A percentile compares a stretch with the other conserved stretches of the same genome.
Evolutionary conservation across 352 stramenopile genomes (phyloP).

Genomic region (Pythium pyrilobum): DNA sequence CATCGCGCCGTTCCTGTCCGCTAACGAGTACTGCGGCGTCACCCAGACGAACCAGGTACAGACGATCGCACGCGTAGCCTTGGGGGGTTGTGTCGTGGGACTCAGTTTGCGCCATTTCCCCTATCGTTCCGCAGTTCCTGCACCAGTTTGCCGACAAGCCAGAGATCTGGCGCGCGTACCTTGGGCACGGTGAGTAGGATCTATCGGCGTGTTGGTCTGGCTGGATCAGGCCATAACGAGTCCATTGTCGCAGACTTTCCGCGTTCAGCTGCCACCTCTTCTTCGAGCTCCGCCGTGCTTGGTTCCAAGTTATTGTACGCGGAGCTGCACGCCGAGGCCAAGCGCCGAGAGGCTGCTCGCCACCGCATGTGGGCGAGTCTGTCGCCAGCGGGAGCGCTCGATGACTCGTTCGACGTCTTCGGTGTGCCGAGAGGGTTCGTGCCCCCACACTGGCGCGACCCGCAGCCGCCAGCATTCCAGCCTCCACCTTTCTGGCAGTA

Average conservation of each 20-base stretch:
- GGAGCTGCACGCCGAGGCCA: not conserved
- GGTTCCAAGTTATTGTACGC: constrained; percentile 1
- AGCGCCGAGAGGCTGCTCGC: not conserved
- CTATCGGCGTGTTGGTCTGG: not conserved
- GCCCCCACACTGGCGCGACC: not conserved
- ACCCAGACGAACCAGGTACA: constrained; percentile 19
- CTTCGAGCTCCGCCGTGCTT: not conserved
- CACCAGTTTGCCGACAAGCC: constrained; percentile 11
- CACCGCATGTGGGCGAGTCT: not conserved
- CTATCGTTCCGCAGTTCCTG: constrained; percentile 20
- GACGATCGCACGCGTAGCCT: not conserved
- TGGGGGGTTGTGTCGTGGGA: not conserved
- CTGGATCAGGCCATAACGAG: too few relatives aligned
- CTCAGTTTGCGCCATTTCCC: too few relatives aligned
- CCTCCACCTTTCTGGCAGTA: not conserved
- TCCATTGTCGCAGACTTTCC: constrained; percentile 6
- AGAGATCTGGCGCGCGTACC: constrained; percentile 15
- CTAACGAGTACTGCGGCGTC: constrained; percentile 10
- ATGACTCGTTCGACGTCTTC: not conserved
- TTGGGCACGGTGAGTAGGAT: not conserved
- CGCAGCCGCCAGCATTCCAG: too few relatives aligned
- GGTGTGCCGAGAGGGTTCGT: not conserved
- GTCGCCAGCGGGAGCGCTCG: not conserved
- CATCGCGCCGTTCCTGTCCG: constrained; percentile 12
- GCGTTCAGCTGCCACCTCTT: not conserved